Base-by-base conservation (phyloP, 305 asterid species). In the Euphrasia arctica region DNA sequence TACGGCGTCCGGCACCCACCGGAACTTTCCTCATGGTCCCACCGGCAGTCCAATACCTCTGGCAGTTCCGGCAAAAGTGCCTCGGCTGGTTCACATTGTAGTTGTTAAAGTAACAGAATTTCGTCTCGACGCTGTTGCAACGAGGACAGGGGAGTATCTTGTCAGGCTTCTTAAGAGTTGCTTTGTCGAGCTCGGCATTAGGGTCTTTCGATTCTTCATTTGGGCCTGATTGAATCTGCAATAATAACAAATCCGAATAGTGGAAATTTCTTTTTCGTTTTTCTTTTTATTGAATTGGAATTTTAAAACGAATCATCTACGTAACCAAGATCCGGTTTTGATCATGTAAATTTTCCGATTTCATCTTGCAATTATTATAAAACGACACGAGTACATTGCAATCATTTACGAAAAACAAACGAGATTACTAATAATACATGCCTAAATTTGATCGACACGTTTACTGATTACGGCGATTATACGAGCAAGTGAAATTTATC, bases 101-200 rank as follows among this genome's bases (percentile, higher is more conserved):
- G 74, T 91, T 91, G 71, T 91, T 91, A 78, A 77, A 91, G 77
- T 91, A 91, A 78, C 98, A 91, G 65, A 91, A 91, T 65, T 91
- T 91, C 3, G 98, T 91, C 52, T 86, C 96, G 87, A 78, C 83
- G 79, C 98, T 91, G 27, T 77, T 86, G 72, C 98, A 91, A 31
- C 98, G 98, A 2, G 98, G 96, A 70, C 98, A 91, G 3, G 98
- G 95, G 6, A 91, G 77, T 65, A 86, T 82, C 52, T 86, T 86
- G 77, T 91, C 98, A 0, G 96, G 95, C 74, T 83, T 91, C 73
- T 88, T 88, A 59, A 83, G 82, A 28, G 74, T 83, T 84, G 31
- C 79, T 82, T 54, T 76, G 82, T 22, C 79, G 58, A 54, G 12
- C 32, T 84, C 93, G 64, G 34, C 34, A 6, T 54, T 18, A 27